A percentile compares a stretch with the other conserved stretches of the same genome.
These are phyloP conservation scores for Zymoseptoria crescenta DNA, from an alignment of 2,329 filamentous ascomycete genomes.

Conservation along the genomic window DNA sequence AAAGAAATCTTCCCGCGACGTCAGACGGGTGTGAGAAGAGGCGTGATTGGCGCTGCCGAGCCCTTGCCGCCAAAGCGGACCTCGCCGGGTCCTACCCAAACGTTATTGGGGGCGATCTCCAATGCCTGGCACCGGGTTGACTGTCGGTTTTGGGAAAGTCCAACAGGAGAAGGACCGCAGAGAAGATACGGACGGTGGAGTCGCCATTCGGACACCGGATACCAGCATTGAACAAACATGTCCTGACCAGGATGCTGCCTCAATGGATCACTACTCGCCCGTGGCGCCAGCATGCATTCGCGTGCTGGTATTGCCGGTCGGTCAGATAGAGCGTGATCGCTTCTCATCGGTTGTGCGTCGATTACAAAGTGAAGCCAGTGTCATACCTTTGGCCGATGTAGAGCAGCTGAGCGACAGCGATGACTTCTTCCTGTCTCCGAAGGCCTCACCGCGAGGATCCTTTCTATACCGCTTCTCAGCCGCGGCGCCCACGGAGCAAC, in stretches of 20 bases:
- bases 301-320: slow-evolving; percentile 77
- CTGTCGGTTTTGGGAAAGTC: background rate
- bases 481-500: slow-evolving; percentile 68
- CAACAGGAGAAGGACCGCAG: background rate
- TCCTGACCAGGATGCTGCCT: slow-evolving; percentile 7
- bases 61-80: background rate
- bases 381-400: slow-evolving; percentile 39
- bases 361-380: slow-evolving; percentile 69
- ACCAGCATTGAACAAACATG: background rate
- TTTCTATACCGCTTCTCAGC: slow-evolving; percentile 85
- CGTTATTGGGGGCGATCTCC: background rate
- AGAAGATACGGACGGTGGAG: slow-evolving; percentile 1
- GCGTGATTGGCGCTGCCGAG: background rate
- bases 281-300: slow-evolving; percentile 86
- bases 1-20: slow-evolving; percentile 1
- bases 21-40: background rate
- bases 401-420: slow-evolving; percentile 7
- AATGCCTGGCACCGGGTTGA: background rate
- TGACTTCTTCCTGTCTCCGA: slow-evolving; percentile 55
- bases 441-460: slow-evolving; percentile 76
- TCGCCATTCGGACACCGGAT: background rate
- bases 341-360: slow-evolving; percentile 73
- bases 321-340: slow-evolving; percentile 71
- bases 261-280: slow-evolving; percentile 71
- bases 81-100: background rate